Percentiles rank a stretch among this genome's conserved stretches.
These are phyloP conservation scores for Phytophthora chlamydospora DNA, from an alignment of 352 stramenopile species.

Conservation along the genomic window DNA sequence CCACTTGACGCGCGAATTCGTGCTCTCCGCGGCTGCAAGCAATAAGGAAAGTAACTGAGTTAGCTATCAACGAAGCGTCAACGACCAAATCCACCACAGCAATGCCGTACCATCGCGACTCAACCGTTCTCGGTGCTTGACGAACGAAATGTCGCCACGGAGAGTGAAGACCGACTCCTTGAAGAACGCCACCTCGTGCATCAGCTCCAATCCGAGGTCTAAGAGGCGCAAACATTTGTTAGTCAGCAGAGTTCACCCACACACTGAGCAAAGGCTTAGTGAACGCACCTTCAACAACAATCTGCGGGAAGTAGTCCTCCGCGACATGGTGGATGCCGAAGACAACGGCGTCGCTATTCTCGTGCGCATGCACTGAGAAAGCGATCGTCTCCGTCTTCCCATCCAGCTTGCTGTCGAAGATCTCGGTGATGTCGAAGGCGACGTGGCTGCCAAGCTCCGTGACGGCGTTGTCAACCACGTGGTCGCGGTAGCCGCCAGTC, in stretches of 20 bases:
- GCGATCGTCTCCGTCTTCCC: conserved; percentile 50
- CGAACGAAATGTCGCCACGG: conserved; percentile 78
- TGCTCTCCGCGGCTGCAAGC: conserved; percentile 68
- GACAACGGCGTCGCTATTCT: conserved; percentile 57
- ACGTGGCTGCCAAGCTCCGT: conserved; percentile 68
- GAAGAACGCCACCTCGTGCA: conserved; percentile 83
- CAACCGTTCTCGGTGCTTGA: conserved; percentile 76
- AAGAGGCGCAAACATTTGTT: neutral
- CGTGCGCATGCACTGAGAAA: conserved; percentile 66
- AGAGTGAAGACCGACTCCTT: conserved; percentile 83
- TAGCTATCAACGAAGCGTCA: neutral
- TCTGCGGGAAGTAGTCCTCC: conserved; percentile 77
- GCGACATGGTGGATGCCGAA: conserved; percentile 65
- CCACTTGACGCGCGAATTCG: conserved; percentile 85
- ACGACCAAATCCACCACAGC: neutral
- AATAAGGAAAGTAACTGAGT: conserved; percentile 12
- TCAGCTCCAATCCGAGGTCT: conserved; percentile 82
- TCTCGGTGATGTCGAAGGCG: conserved; percentile 83
- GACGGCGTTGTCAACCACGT: conserved; percentile 59
- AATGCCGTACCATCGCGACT: conserved; percentile 63
- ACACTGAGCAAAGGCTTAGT: neutral
- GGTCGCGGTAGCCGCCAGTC: conserved; percentile 43
- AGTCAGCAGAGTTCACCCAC: neutral
- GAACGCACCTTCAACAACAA: conserved; percentile 69
- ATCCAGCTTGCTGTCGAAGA: conserved; percentile 60